A percentile compares a stretch with the other conserved stretches of the same genome.
Conservation (phyloP, 2,329 filamentous ascomycete genomes). For the Alternaria ethzedia region DNA sequence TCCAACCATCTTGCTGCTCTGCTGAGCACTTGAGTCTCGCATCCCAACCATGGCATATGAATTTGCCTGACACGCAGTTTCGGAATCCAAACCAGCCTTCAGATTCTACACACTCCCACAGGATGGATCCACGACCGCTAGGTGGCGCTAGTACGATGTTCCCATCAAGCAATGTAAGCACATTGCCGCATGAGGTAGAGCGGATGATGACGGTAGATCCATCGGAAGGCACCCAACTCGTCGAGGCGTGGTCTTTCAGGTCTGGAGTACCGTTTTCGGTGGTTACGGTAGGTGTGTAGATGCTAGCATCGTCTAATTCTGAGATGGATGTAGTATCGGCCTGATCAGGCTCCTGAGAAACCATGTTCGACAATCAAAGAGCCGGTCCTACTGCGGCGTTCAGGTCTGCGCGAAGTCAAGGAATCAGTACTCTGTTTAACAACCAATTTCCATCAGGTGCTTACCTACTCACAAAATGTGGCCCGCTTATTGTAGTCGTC, state of each 20-base stretch:
- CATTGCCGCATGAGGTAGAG: constrained; percentile 5
- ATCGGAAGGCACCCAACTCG: constrained; percentile 4
- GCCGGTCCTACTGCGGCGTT: neutral
- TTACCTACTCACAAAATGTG: neutral
- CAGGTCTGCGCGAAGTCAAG: neutral
- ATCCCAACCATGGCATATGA: constrained; percentile 8
- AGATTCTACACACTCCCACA: constrained; percentile 11
- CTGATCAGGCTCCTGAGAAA: neutral
- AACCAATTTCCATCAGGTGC: neutral
- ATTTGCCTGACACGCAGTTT: constrained; percentile 1
- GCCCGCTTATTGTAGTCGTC: neutral
- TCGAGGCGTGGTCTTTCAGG: neutral
- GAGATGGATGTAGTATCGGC: neutral
- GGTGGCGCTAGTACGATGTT: constrained; percentile 6
- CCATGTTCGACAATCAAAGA: neutral
- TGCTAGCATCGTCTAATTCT: constrained; percentile 3
- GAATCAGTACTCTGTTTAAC: neutral
- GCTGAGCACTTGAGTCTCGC: constrained; percentile 10
- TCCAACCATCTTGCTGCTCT: neutral
- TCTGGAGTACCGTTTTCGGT: neutral
- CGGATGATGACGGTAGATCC: constrained; percentile 12
- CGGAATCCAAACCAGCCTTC: constrained; percentile 17
- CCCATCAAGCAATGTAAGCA: constrained; percentile 15
- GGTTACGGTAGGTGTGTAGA: constrained; percentile 1
- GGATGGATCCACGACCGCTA: constrained; percentile 7